Evolutionary conservation across 2,329 filamentous ascomycete species (phyloP).

Genomic region (Macrophomina pseudophaseolina): DNA sequence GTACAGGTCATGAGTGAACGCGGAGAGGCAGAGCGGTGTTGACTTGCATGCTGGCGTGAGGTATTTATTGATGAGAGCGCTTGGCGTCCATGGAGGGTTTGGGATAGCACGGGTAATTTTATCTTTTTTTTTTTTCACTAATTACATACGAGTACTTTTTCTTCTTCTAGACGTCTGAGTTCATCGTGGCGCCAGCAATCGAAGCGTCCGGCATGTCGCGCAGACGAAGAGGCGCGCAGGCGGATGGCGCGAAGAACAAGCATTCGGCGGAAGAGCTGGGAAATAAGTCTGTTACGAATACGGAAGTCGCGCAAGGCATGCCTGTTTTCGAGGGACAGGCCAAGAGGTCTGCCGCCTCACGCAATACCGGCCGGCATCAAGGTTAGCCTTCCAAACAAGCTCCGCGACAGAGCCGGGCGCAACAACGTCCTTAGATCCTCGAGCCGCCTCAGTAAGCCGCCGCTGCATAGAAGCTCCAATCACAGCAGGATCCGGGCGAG

Average conservation of each 20-base stretch:
- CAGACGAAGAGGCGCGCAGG: no score
- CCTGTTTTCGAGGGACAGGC: not conserved
- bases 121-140: not conserved
- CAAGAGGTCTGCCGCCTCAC: not conserved
- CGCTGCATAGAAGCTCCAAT: not conserved
- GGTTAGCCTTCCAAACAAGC: not conserved
- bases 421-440: not conserved
- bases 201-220: no score
- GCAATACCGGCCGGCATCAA: not conserved
- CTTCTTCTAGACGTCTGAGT: no score
- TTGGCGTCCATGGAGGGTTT: no score
- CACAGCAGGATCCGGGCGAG: not conserved
- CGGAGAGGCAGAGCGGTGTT: no score
- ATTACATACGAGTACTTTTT: no score
- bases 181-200: no score
- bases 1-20: not conserved
- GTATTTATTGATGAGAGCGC: not conserved
- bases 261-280: not conserved
- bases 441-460: not conserved
- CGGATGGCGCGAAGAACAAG: not conserved
- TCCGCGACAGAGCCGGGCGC: not conserved
- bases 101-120: not conserved
- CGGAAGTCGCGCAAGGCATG: not conserved
- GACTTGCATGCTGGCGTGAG: no score
- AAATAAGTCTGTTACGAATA: not conserved